Base-by-base conservation (phyloP, 805 yeast genomes). In the Starmerella davenportii region DNA sequence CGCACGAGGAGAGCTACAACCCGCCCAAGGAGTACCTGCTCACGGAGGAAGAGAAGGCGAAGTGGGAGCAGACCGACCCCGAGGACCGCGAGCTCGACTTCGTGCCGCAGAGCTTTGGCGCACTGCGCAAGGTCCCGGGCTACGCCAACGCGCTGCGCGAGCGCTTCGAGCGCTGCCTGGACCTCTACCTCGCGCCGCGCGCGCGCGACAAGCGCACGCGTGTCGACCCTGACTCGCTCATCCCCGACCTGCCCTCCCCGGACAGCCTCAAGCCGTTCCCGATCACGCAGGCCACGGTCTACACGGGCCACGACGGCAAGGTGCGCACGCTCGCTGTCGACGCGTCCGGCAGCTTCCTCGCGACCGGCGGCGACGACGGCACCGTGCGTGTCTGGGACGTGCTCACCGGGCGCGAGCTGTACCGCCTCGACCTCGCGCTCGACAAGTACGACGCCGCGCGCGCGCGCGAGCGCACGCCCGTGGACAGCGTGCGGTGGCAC, bases 311-410 rank as follows among this genome's bases (percentile, higher is more conserved):
- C 56, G 61, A 62, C 32, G 93, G 77, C 33, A 76, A 76, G 51
- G 75, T 90, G 36, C 75, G 98, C 57, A 67, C 87, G 2, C 54
- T 90, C 21, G 72, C 85, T 7, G 69, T 87, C 35, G 93, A 87
- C 55, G 93, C 94, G 37, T 66, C 74, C 24, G 98, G 98, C 4
- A 66, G 78, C 50, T 90, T 94, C 90, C 64, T 90, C 40, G 98
- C 98, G 17, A 90, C 98, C 3, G 98, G 95, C 42, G 79, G 93
- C 15, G 96, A 90, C 56, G 98, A 90, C 56, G 96, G 96, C 39
- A 70, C 85, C 15, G 85, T 90, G 5, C 70, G 95, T 50, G 69
- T 90, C n/a, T 90, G 98, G 96, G 98, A 90, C 62, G 76, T 84
- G 16, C 62, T 84, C 43, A 81, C 95, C 4, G 98, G 98, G 35